phyloP scores from a whole-genome alignment of 306 rosid genomes.

The Clitoria ternatea region DNA sequence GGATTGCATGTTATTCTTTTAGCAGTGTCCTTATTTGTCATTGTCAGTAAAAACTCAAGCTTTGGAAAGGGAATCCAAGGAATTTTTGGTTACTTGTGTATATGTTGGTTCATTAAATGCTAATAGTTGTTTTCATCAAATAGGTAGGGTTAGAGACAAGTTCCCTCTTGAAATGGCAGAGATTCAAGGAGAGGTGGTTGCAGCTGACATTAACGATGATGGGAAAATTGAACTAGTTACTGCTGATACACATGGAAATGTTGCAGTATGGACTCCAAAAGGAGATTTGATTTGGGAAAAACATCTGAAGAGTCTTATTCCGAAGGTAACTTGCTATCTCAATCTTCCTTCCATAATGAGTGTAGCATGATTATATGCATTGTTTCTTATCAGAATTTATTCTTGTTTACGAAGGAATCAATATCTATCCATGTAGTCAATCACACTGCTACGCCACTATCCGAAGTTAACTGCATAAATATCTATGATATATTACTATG shows the following conservation, averaged over 20 bases:
- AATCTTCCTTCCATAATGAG: slow-evolving; percentile 3
- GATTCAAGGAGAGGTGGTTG: slow-evolving; percentile 86
- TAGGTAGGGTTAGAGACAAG: slow-evolving; percentile 86
- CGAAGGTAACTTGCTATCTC: slow-evolving; percentile 55
- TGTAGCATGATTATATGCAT: neutral
- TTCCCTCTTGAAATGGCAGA: slow-evolving; percentile 99
- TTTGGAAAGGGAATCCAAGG: neutral
- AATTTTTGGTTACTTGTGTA: neutral
- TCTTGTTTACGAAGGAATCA: neutral
- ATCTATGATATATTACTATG: neutral
- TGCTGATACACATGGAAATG: slow-evolving; percentile 87
- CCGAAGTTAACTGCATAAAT: too few relatives aligned
- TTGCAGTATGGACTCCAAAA: slow-evolving; percentile 93
- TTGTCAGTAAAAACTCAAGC: neutral
- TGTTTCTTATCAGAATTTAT: neutral
- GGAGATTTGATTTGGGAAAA: slow-evolving; percentile 86
- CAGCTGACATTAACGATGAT: slow-evolving; percentile 97
- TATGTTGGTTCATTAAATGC: neutral
- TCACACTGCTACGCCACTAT: too few relatives aligned
- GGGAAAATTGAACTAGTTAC: slow-evolving; percentile 96
- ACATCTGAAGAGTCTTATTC: slow-evolving; percentile 89
- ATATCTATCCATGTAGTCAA: too few relatives aligned
- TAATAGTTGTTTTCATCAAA: slow-evolving; percentile 30
- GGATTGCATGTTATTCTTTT: slow-evolving; percentile 14
- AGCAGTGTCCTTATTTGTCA: neutral